These are phyloP conservation scores for Mycena citricolor DNA, from an alignment of 1,284 basidiomycete species.

Conservation along the genomic window DNA sequence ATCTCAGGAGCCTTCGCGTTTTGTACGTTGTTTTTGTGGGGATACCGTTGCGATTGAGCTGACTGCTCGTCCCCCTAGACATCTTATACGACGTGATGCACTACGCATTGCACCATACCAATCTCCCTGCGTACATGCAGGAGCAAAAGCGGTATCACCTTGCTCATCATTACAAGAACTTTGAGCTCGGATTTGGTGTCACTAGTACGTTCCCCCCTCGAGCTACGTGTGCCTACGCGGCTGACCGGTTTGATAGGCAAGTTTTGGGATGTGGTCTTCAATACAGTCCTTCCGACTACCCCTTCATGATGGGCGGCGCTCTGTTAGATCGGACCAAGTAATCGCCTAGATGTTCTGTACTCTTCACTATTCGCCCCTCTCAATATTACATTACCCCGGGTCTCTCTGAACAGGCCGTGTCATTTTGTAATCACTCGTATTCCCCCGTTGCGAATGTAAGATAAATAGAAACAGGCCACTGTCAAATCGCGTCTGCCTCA, in stretches of 20 bases:
- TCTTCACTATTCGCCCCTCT: no score
- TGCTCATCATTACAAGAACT: constrained; percentile 99
- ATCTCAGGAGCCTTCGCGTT: constrained; percentile 91
- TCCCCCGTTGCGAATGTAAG: no score
- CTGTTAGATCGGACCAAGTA: no score
- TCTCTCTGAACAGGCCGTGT: no score
- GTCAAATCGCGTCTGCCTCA: no score
- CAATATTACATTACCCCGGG: no score
- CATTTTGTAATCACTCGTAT: no score
- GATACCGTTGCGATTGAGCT: constrained; percentile 2
- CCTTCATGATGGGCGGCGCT: no score
- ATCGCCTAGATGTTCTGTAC: no score
- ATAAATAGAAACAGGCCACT: no score
- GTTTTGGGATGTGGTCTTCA: constrained; percentile 94
- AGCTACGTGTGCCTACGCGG: constrained; percentile 14
- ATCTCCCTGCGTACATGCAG: constrained; percentile 82
- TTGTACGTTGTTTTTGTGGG: constrained; percentile 55
- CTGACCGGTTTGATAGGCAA: constrained; percentile 52
- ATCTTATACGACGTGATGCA: constrained; percentile 91
- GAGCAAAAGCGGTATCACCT: constrained; percentile 98
- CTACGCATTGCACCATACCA: constrained; percentile 82
- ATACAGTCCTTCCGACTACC: constrained; percentile 63
- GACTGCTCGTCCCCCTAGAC: constrained; percentile 45
- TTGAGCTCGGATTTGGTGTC: constrained; percentile 97
- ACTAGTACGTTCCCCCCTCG: constrained; percentile 57